phyloP scores from a whole-genome alignment of 176 grass and related monocot genomes.

The Alopecurus myosuroides region DNA sequence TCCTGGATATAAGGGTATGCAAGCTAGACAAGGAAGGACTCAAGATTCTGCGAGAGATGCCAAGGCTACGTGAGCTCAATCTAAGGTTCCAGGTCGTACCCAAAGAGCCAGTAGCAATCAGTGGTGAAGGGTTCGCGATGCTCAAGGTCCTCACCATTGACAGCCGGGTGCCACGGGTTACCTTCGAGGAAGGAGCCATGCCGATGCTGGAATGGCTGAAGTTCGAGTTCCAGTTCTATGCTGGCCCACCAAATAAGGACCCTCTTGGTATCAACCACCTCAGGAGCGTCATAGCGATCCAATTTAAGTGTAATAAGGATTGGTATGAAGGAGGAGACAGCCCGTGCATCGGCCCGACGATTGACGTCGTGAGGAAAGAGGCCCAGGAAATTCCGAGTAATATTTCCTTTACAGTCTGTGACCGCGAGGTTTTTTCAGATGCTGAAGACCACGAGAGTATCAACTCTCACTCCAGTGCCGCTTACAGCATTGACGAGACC shows the following conservation, averaged over 20 bases:
- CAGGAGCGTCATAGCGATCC: not conserved
- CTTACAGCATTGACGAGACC: too few species aligned
- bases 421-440: too few species aligned
- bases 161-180: not conserved
- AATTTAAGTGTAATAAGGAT: not conserved
- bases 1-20: not conserved
- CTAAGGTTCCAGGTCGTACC: not conserved
- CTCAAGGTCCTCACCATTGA: not conserved
- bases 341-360: too few species aligned
- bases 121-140: not conserved
- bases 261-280: not conserved
- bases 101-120: not conserved
- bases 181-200: not conserved
- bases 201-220: not conserved
- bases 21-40: not conserved
- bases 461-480: too few species aligned
- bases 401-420: too few species aligned
- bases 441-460: too few species aligned
- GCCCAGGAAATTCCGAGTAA: too few species aligned
- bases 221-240: not conserved
- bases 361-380: too few species aligned
- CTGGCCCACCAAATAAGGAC: not conserved
- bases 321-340: too few species aligned
- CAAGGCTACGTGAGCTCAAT: not conserved
- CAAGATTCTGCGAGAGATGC: not conserved